Evolutionary conservation across 345 rosid species (phyloP).

Genomic region (Eutrema japonicum): DNA sequence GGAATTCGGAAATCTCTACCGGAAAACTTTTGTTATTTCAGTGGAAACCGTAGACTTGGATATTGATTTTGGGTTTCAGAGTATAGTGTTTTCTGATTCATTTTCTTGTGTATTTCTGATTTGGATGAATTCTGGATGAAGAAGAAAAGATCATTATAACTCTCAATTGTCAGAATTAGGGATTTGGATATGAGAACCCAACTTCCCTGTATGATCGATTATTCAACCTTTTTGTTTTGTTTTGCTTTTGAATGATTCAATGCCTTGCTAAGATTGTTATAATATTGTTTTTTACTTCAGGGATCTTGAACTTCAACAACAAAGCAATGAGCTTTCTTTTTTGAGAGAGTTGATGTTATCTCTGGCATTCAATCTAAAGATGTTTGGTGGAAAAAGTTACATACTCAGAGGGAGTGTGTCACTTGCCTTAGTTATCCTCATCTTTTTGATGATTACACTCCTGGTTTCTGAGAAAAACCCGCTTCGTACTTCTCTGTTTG

Average conservation of each 20-base stretch:
- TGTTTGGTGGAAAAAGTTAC: conserved; percentile 33
- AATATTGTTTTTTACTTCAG: background rate
- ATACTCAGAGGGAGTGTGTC: conserved; percentile 44
- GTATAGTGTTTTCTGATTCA: background rate
- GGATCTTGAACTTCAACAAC: conserved; percentile 34
- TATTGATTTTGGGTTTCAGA: background rate
- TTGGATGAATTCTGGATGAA: conserved; percentile 67
- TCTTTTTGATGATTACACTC: conserved; percentile 24
- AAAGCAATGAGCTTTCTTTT: conserved; percentile 8
- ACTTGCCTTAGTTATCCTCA: conserved; percentile 38
- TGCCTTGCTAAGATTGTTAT: too few species aligned
- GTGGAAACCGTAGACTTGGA: too few species aligned
- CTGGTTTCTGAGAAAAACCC: conserved; percentile 36
- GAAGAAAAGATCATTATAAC: background rate
- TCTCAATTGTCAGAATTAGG: background rate
- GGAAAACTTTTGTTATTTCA: too few species aligned
- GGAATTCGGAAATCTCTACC: background rate
- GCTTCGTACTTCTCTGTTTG: conserved; percentile 25
- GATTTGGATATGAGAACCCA: conserved; percentile 12
- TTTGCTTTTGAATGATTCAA: conserved; percentile 18
- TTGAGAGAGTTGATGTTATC: conserved; percentile 31
- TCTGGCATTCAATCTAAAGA: conserved; percentile 20
- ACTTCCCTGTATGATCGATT: conserved; percentile 1
- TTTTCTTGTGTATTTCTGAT: background rate
- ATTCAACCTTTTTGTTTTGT: background rate